Evolutionary conservation across 768 basidiomycete species (phyloP).

Genomic region (Termitomyces sp.): DNA sequence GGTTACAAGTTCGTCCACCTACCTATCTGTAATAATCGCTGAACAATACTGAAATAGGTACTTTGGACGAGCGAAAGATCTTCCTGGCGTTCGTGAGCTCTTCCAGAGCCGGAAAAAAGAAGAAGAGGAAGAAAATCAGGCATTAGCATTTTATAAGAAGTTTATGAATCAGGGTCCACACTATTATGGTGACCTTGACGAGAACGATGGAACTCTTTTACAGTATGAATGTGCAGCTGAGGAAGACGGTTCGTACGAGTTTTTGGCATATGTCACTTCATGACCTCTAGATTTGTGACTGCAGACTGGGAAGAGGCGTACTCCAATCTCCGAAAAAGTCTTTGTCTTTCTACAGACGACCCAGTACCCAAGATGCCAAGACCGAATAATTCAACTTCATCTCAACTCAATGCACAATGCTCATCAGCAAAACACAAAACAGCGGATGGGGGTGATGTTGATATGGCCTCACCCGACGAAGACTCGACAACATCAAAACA

Average conservation of each 20-base stretch:
- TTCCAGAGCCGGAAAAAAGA: constrained; percentile 84
- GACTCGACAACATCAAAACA: background rate
- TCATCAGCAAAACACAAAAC: background rate
- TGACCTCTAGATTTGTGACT: background rate
- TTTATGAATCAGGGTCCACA: constrained; percentile 82
- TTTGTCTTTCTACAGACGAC: constrained; percentile 48
- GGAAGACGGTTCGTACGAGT: constrained; percentile 52
- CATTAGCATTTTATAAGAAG: constrained; percentile 76
- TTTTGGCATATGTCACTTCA: background rate
- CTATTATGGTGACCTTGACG: constrained; percentile 92
- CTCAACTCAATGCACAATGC: constrained; percentile 7
- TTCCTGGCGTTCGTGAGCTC: constrained; percentile 92
- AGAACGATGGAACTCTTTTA: constrained; percentile 61
- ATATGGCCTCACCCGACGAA: too few relatives aligned
- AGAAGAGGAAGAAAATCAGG: constrained; percentile 83
- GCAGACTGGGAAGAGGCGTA: constrained; percentile 67
- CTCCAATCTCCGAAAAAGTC: constrained; percentile 43
- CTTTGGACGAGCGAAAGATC: constrained; percentile 93
- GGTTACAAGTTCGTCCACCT: constrained; percentile 82
- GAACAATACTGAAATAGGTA: constrained; percentile 47
- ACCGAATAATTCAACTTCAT: constrained; percentile 12
- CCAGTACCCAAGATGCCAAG: constrained; percentile 49
- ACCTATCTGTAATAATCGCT: background rate
- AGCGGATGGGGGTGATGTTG: background rate
- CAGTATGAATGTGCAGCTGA: constrained; percentile 70